phyloP scores from a whole-genome alignment of 805 yeast species.

The Komagataella mondaviorum region DNA sequence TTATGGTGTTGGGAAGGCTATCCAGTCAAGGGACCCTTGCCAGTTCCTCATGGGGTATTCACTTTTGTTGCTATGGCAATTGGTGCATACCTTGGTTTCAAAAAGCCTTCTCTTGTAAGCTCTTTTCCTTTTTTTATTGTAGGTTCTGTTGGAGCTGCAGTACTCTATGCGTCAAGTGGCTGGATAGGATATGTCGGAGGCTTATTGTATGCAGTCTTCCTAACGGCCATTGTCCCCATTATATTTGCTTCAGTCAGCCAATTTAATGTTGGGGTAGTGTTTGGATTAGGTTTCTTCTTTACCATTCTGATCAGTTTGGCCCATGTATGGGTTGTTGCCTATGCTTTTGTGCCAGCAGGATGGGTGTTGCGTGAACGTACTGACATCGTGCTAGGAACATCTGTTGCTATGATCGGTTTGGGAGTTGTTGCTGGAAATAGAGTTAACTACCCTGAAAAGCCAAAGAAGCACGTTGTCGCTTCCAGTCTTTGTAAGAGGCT shows the following conservation, averaged over 20 bases:
- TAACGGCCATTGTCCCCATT: conserved; percentile 45
- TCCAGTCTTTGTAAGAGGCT: background rate
- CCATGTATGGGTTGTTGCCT: conserved; percentile 95
- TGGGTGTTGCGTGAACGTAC: conserved; percentile 78
- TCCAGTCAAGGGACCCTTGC: conserved; percentile 77
- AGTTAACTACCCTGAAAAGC: conserved; percentile 1
- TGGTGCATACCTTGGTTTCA: conserved; percentile 37
- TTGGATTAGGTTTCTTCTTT: conserved; percentile 33
- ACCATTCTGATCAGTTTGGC: conserved; percentile 51
- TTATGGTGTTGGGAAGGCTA: conserved; percentile 96
- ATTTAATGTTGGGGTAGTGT: conserved; percentile 40
- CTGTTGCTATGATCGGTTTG: conserved; percentile 36
- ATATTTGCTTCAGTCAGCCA: conserved; percentile 44
- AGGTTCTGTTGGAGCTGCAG: conserved; percentile 35
- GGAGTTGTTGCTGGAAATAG: conserved; percentile 33
- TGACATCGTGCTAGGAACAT: conserved; percentile 50
- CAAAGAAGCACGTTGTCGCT: background rate
- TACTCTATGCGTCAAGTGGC: conserved; percentile 37
- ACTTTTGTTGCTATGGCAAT: conserved; percentile 43
- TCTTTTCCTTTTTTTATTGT: conserved; percentile 3
- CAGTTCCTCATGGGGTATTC: conserved; percentile 71
- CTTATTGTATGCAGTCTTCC: conserved; percentile 41
- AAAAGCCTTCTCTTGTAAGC: background rate
- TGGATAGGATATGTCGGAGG: conserved; percentile 78
- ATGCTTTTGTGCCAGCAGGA: conserved; percentile 97